Evolutionary conservation across 371 early-diverging fungal species (phyloP).

Genomic region (Mortierella sp.): DNA sequence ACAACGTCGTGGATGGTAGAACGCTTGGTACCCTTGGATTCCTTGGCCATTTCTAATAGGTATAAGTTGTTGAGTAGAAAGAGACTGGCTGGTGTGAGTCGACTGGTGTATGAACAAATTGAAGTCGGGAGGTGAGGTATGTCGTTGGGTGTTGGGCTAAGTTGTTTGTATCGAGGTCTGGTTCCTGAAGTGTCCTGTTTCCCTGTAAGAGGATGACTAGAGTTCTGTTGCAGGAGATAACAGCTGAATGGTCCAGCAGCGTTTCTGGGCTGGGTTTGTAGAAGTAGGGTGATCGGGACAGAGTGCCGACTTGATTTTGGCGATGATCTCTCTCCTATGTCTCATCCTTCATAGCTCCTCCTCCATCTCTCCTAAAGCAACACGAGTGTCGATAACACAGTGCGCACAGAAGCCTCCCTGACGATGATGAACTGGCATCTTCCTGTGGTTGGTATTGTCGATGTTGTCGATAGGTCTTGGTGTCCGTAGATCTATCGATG

Average conservation of each 20-base stretch:
- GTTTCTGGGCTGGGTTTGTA: background rate
- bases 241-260: background rate
- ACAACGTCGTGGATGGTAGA: slow-evolving; percentile 81
- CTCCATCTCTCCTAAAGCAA: background rate
- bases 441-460: background rate
- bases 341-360: background rate
- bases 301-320: background rate
- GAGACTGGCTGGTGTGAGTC: background rate
- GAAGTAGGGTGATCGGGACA: background rate
- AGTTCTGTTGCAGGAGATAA: background rate
- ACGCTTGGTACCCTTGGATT: slow-evolving; percentile 71
- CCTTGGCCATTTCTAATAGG: slow-evolving; percentile 55
- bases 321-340: slow-evolving; percentile 6
- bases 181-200: background rate
- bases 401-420: background rate
- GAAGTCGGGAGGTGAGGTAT: background rate
- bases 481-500: slow-evolving; percentile 15
- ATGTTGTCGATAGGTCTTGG: background rate
- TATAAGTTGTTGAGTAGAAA: background rate
- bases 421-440: background rate
- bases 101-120: background rate
- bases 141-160: background rate
- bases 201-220: background rate
- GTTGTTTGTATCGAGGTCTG: background rate
- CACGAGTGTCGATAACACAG: background rate